A percentile compares a stretch with the other conserved stretches of the same genome.
Evolutionary conservation across 202 grass and related monocot species (phyloP).

Genomic region (Schoenoplectus triqueter): DNA sequence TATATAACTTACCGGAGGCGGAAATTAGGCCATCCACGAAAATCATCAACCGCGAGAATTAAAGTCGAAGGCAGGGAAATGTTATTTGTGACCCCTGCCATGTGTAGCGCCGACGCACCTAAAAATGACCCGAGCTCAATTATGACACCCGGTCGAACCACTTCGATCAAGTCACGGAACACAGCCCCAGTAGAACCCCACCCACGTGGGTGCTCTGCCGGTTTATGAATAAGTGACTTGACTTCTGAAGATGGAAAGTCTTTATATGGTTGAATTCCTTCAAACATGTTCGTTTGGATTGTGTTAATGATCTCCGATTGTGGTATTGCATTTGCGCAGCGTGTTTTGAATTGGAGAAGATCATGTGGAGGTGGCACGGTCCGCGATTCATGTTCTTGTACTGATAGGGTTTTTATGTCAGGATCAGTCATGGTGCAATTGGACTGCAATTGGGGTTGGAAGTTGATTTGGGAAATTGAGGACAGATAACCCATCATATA

Average conservation of each 20-base stretch:
- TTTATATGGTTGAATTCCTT: slow-evolving; percentile 68
- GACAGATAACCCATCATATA: slow-evolving; percentile 71
- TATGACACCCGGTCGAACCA: slow-evolving; percentile 62
- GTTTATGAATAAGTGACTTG: slow-evolving; percentile 56
- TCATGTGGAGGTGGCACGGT: slow-evolving; percentile 55
- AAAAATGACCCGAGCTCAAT: slow-evolving; percentile 95
- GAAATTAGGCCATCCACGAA: slow-evolving; percentile 90
- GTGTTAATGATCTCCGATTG: slow-evolving; percentile 55
- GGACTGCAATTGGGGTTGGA: slow-evolving; percentile 36
- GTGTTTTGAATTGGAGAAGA: slow-evolving; percentile 66
- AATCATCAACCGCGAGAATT: slow-evolving; percentile 96
- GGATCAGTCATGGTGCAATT: slow-evolving; percentile 35
- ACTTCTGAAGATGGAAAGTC: slow-evolving; percentile 63
- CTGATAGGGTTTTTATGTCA: neutral
- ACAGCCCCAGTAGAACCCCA: slow-evolving; percentile 93
- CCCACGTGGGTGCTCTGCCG: slow-evolving; percentile 56
- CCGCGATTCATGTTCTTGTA: neutral
- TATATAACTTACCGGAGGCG: slow-evolving; percentile 45
- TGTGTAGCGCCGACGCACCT: slow-evolving; percentile 95
- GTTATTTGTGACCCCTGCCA: slow-evolving; percentile 65
- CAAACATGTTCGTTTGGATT: slow-evolving; percentile 60
- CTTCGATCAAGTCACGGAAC: slow-evolving; percentile 72
- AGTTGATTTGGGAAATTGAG: slow-evolving; percentile 35
- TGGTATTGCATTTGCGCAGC: slow-evolving; percentile 53
- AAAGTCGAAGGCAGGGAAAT: slow-evolving; percentile 62